A percentile compares a stretch with the other conserved stretches of the same genome.
Conservation (phyloP, 2,329 filamentous ascomycete species). For the Sporothrix brasiliensis region DNA sequence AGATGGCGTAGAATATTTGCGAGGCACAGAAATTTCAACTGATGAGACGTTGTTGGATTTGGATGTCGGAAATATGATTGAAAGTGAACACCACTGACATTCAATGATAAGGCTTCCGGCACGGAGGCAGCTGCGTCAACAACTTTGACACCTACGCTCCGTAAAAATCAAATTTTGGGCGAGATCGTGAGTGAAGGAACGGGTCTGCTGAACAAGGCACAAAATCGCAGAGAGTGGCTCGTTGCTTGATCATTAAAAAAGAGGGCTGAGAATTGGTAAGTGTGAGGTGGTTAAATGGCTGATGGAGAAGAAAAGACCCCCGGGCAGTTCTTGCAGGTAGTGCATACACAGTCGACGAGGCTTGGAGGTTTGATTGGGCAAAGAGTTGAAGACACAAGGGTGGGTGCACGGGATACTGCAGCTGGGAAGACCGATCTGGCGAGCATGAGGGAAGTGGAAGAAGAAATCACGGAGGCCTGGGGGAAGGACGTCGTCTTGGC, state of each 20-base stretch:
- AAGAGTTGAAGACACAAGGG: constrained; percentile 3
- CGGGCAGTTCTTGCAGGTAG: neutral
- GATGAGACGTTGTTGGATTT: neutral
- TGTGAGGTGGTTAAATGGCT: constrained; percentile 15
- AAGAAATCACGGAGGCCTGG: constrained; percentile 7
- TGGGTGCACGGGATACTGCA: neutral
- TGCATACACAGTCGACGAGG: neutral
- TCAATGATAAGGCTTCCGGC: constrained; percentile 8
- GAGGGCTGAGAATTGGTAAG: constrained; percentile 1
- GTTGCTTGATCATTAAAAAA: constrained; percentile 14
- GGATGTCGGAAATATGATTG: neutral
- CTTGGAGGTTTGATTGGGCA: constrained; percentile 11
- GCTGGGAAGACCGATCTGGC: constrained; percentile 11
- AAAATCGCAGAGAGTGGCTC: constrained; percentile 3
- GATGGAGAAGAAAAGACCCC: constrained; percentile 4
- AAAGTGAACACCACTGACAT: neutral
- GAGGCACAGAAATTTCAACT: neutral
- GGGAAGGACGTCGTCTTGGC: constrained; percentile 10
- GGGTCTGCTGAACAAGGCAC: neutral
- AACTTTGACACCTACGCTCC: neutral
- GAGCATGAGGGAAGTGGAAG: constrained; percentile 3
- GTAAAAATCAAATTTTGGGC: constrained; percentile 18
- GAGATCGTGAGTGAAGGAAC: neutral
- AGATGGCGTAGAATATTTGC: neutral
- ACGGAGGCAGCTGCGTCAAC: neutral